A percentile compares a stretch with the other conserved stretches of the same genome.
Evolutionary conservation across 2,329 filamentous ascomycete genomes (phyloP).

Genomic region (Talaromyces sp.): DNA sequence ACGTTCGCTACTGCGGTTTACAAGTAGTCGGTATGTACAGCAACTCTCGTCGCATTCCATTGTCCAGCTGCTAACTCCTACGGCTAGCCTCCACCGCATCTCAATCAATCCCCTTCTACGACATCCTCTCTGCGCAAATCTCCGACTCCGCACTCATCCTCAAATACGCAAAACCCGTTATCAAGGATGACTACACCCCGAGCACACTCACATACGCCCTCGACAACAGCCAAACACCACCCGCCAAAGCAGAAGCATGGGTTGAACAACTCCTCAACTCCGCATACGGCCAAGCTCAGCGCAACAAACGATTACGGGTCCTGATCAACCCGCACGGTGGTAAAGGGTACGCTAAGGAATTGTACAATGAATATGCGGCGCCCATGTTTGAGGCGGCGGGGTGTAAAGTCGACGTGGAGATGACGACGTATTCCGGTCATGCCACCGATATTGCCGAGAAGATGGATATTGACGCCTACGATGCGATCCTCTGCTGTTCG

Average conservation of each 20-base stretch:
- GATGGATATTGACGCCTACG: slow-evolving; percentile 75
- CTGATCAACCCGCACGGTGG: slow-evolving; percentile 90
- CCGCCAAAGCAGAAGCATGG: slow-evolving; percentile 58
- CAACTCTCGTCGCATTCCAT: slow-evolving; percentile 5
- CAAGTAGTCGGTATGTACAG: slow-evolving; percentile 6
- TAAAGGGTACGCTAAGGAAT: slow-evolving; percentile 69
- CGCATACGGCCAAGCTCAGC: slow-evolving; percentile 69
- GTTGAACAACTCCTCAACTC: slow-evolving; percentile 62
- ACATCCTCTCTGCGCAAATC: slow-evolving; percentile 78
- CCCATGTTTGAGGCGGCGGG: slow-evolving; percentile 80
- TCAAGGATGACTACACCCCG: slow-evolving; percentile 61
- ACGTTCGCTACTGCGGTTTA: slow-evolving; percentile 19
- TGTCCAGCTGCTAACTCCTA: slow-evolving; percentile 5
- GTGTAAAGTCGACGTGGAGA: slow-evolving; percentile 71
- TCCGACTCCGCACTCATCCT: slow-evolving; percentile 63
- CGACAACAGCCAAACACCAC: slow-evolving; percentile 51
- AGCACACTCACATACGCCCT: slow-evolving; percentile 63
- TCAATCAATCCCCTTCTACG: slow-evolving; percentile 70
- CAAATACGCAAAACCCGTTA: slow-evolving; percentile 65
- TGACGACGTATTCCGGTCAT: slow-evolving; percentile 71
- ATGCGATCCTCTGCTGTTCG: slow-evolving; percentile 84
- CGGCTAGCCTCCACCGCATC: slow-evolving; percentile 48
- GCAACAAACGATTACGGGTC: slow-evolving; percentile 76
- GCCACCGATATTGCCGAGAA: slow-evolving; percentile 73
- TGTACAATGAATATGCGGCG: slow-evolving; percentile 72